Evolutionary conservation across 345 rosid genomes (phyloP).

Genomic region (Murraya paniculata): DNA sequence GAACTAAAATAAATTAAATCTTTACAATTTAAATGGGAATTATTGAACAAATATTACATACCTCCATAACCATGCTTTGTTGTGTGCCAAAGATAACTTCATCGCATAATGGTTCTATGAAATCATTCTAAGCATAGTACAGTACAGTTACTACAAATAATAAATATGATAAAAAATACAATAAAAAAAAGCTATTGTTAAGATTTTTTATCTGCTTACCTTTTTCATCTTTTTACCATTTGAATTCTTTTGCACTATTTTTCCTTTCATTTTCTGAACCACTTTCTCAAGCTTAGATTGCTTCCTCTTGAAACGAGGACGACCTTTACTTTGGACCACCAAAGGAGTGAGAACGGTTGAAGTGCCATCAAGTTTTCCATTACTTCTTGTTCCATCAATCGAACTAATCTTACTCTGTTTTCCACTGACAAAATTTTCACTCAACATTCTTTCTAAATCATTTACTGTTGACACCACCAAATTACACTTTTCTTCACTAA

Average conservation of each 20-base stretch:
- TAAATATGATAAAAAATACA: too few relatives aligned
- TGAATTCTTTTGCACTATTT: too few relatives aligned
- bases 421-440: background rate
- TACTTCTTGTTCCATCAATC: background rate
- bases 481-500: background rate
- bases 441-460: background rate
- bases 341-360: background rate
- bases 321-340: background rate
- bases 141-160: too few relatives aligned
- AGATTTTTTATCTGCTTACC: background rate
- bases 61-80: too few relatives aligned
- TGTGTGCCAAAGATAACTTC: too few relatives aligned
- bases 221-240: background rate
- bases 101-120: too few relatives aligned
- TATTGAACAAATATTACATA: too few relatives aligned
- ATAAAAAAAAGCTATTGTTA: too few relatives aligned
- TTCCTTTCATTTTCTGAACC: background rate
- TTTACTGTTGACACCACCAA: background rate
- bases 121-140: too few relatives aligned
- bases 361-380: background rate
- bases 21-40: too few relatives aligned
- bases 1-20: too few relatives aligned
- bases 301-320: background rate
- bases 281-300: background rate
- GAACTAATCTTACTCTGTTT: too few relatives aligned